phyloP scores from a whole-genome alignment of 768 basidiomycete species.

The Hericium rajendrae region DNA sequence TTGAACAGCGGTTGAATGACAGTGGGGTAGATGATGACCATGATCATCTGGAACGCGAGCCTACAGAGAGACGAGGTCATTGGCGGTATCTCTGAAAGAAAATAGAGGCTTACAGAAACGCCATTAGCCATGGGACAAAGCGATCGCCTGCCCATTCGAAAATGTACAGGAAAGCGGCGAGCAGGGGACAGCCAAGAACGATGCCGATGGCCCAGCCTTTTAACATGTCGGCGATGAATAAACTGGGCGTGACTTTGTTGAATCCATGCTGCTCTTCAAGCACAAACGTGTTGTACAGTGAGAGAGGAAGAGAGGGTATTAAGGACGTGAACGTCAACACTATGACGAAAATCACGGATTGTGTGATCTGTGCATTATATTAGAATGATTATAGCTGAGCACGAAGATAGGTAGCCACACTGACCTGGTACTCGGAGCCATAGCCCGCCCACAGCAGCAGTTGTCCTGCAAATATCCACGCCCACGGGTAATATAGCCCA shows the following conservation, averaged over 20 bases:
- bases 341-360: constrained; percentile 72
- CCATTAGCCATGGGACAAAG: constrained; percentile 92
- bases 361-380: constrained; percentile 49
- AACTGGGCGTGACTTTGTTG: constrained; percentile 79
- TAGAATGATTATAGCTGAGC: background rate
- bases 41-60: constrained; percentile 70
- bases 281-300: constrained; percentile 83
- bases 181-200: constrained; percentile 73
- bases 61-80: constrained; percentile 28
- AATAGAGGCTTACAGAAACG: constrained; percentile 58
- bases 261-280: constrained; percentile 94
- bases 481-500: constrained; percentile 69
- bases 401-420: constrained; percentile 14
- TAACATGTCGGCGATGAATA: constrained; percentile 73
- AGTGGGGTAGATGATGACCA: constrained; percentile 77
- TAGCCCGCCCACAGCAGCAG: constrained; percentile 48
- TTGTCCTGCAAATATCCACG: constrained; percentile 59
- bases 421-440: constrained; percentile 63
- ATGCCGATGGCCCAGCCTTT: constrained; percentile 71
- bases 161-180: constrained; percentile 79
- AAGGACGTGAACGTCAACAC: constrained; percentile 58
- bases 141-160: constrained; percentile 90
- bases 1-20: constrained; percentile 96
- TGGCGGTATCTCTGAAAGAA: background rate
- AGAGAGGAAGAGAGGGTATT: constrained; percentile 64